Evolutionary conservation across 495 filamentous ascomycete species (phyloP), one percentile per base, ranked within the genome.

Genomic region (Talaromyces liani): DNA sequence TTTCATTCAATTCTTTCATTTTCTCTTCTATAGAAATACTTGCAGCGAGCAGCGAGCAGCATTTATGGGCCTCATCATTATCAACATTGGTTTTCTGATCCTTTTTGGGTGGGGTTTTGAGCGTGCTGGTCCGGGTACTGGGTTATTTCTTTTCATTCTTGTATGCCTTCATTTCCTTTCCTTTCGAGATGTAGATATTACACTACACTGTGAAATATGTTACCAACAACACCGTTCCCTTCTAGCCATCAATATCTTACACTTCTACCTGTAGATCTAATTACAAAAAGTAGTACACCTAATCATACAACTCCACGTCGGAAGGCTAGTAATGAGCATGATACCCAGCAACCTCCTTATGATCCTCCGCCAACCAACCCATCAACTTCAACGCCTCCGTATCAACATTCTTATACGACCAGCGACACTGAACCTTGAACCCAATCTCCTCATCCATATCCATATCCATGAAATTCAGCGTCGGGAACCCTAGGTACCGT

Each of bases 321-420:
- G 8, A 49, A 49, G n/a, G 45, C 8, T 54, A 54, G 24, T 56
- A 56, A 56, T 56, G 53, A 16, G 22, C 53, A 29, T 56, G 27
- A 56, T 56, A 56, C 10, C 53, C 53, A 25, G 10, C 24, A 25
- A 56, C 53, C 9, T 56, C 24, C 24, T 56, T 7, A 27, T 56
- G 53, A 29, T 56, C 53, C 31, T 60, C 57, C 18, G 34, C 56
- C 9, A 68, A 65, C 66, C 69, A 71, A 33, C 69, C 68, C 77
- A 79, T 77, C 24, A 73, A 66, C 65, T 67, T 68, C 61, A 79
- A 56, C 18, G 69, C 58, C 57, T 77, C 69, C 29, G 64, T 65
- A 64, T 79, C 77, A 68, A 79, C 63, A 68, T 68, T 77, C 70
- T 79, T 80, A 66, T 76, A 79, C 68, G 68, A 73, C 77, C 78